Evolutionary conservation across 2,329 filamentous ascomycete species (phyloP).

Genomic region (Beauveria bassiana): DNA sequence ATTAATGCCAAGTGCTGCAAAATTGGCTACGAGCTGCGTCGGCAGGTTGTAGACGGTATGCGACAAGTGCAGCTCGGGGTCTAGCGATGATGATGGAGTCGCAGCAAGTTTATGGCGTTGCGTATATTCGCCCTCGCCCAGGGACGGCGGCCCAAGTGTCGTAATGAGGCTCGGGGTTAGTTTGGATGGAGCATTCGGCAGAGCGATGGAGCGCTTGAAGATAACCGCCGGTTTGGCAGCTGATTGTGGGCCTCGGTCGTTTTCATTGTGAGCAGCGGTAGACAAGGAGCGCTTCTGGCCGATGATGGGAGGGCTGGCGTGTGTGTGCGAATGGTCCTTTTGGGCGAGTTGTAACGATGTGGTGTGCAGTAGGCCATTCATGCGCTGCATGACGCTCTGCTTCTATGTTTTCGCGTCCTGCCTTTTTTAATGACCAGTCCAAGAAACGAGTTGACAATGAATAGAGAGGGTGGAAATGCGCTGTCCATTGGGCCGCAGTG

Average conservation of each 20-base stretch:
- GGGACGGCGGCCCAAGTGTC: conserved; percentile 18
- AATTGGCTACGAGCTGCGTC: conserved; percentile 51
- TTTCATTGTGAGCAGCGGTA: conserved; percentile 15
- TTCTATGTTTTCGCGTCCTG: neutral
- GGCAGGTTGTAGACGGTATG: conserved; percentile 59
- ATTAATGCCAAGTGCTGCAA: conserved; percentile 58
- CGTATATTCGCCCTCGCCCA: conserved; percentile 43
- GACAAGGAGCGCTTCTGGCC: conserved; percentile 41
- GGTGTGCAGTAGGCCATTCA: conserved; percentile 37
- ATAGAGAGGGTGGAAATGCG: neutral
- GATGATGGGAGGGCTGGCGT: conserved; percentile 17
- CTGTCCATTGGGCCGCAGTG: neutral
- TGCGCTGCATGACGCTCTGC: conserved; percentile 27
- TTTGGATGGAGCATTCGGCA: conserved; percentile 23
- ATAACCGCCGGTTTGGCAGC: conserved; percentile 15
- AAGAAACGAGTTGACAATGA: too few relatives aligned
- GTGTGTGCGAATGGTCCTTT: conserved; percentile 28
- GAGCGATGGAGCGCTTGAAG: conserved; percentile 27
- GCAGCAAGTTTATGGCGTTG: conserved; percentile 45
- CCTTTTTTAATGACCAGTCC: too few relatives aligned
- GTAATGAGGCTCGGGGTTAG: conserved; percentile 40
- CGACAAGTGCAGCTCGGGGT: conserved; percentile 52
- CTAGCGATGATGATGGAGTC: conserved; percentile 43
- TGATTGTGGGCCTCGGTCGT: conserved; percentile 2
- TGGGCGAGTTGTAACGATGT: conserved; percentile 43